Evolutionary conservation across 805 yeast species (phyloP), one percentile per base, ranked within the genome.

Genomic region (Diddensiella caesifluorescens): DNA sequence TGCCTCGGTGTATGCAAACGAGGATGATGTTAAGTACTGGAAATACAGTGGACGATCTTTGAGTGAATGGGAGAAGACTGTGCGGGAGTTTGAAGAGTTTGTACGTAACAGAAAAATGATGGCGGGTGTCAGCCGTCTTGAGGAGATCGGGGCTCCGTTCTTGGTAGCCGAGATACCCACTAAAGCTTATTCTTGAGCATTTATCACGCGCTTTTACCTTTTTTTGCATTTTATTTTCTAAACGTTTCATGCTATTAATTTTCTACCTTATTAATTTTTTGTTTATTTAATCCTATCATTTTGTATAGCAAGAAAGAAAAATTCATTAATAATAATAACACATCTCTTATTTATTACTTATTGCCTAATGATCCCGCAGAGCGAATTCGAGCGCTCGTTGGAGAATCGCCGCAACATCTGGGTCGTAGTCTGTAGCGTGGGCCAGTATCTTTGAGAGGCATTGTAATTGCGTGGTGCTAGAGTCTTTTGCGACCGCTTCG

Each of bases 11-110:
- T 34, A 34, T 22, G 38, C 21, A 13, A 22, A 9, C 13, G 22
- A 36, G 7, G 54, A 52, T 27, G 47, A 50, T 19, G 41, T 51
- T 42, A 53, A 29, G 45, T 55, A 50, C 37, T 64, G 65, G 66
- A 63, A 60, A 46, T 67, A 67, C 42, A 58, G 64, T 13, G 67
- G 67, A 7, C 52, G 65, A 21, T 55, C 71, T 15, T 46, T 67
- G 19, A 53, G 62, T 23, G 71, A 67, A 41, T 67, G 71, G 71
- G 57, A 55, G 35, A 42, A 48, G 2, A 51, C 54, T 6, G 67
- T 65, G 30, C 33, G 45, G 5, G 57, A 60, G 39, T 67, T 60
- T 41, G 70, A 67, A 48, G 56, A 62, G 32, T 67, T 56, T 47
- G 63, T 61, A 12, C 45, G 55, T 10, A 46, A 45, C 35, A 45